Evolutionary conservation across 73 alveolate genomes (phyloP).

Genomic region (Paramecium pentaurelia): DNA sequence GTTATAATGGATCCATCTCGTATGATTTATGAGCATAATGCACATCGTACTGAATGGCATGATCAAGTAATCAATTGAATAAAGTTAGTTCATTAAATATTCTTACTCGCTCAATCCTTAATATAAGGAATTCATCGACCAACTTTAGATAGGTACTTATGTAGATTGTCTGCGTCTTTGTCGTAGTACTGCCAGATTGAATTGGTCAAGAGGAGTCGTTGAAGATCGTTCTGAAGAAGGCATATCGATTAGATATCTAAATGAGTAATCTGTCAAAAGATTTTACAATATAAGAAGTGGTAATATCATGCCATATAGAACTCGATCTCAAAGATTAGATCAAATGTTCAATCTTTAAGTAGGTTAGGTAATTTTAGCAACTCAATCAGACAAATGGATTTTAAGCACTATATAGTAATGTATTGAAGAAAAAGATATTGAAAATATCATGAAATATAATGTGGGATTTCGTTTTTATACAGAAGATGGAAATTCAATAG

Average conservation of each 20-base stretch:
- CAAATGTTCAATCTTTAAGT: neutral
- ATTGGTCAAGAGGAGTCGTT: conserved; percentile 16
- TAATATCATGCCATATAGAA: neutral
- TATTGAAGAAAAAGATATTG: neutral
- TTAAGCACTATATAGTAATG: neutral
- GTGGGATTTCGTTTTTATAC: neutral
- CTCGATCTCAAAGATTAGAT: neutral
- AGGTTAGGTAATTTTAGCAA: neutral
- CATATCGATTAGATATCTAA: neutral
- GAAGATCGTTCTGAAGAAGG: neutral
- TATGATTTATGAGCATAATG: conserved; percentile 36
- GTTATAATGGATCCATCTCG: conserved; percentile 18
- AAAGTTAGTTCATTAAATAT: neutral
- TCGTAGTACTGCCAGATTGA: neutral
- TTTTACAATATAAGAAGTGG: neutral
- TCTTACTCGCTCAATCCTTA: neutral
- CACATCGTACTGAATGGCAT: conserved; percentile 3
- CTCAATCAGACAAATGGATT: conserved; percentile 32
- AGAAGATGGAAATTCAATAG: neutral
- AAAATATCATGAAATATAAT: neutral
- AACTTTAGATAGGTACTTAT: neutral
- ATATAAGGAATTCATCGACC: neutral
- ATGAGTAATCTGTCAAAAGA: neutral
- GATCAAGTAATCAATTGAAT: neutral
- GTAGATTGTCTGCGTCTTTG: neutral